Base-by-base conservation (phyloP, 2,329 filamentous ascomycete genomes). In the Clonostachys rosea region DNA sequence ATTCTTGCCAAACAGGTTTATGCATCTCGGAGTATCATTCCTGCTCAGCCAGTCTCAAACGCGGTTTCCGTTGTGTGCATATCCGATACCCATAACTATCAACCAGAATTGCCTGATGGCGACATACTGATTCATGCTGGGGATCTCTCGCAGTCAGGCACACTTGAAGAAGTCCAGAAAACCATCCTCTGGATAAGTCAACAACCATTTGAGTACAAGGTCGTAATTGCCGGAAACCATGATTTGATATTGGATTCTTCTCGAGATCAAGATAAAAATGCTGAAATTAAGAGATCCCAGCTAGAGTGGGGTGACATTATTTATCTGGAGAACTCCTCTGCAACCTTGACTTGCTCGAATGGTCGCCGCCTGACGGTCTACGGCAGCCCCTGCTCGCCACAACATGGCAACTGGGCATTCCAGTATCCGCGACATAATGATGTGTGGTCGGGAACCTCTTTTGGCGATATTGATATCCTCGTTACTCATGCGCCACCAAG, bases 71-170 rank as follows among this genome's bases (percentile, higher is more conserved):
- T 71, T 3, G 65, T 71, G 11, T 73, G 70, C 57, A 49, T 75
- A 33, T 75, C 72, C 5, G 70, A 75, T 53, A 75, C 71, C 10
- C 71, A 75, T 56, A 69, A 68, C 50, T 59, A 53, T 17, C 59
- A 60, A 24, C 66, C 63, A 5, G 46, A 50, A 4, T 52, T 76
- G 6, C 71, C 71, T 2, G 45, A 56, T 5, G 73, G 71, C 1
- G 72, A 77, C 47, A 56, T 77, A 4, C 64, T 78, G 13, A 59
- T 76, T 40, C 72, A 77, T 48, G 71, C 71, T 2, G 73, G 73
- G 11, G 72, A 76, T 48, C 59, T 76, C 10, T 71, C 69, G 1
- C 58, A 69, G 57, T 61, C 60, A n/a, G 73, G 71, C n/a, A 65
- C 68, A 1, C 59, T 65, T 33, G 51, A 57, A 3, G 71, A 74